phyloP scores from a whole-genome alignment of 2,329 filamentous ascomycete genomes.

The Ophiobolus disseminans region DNA sequence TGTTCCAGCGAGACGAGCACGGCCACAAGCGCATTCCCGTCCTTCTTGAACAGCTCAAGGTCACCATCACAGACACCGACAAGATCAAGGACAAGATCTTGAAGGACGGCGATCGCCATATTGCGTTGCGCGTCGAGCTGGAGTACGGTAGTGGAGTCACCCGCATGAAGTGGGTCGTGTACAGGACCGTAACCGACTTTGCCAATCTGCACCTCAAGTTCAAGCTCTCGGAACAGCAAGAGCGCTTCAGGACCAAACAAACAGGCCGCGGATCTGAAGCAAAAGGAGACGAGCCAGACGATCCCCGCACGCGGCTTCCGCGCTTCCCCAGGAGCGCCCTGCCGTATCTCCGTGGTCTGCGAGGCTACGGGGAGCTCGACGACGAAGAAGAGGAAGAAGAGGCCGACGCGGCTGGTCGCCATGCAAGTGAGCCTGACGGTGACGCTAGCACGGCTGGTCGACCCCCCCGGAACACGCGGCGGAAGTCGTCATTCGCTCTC shows the following conservation, averaged over 20 bases:
- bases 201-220: slow-evolving; percentile 93
- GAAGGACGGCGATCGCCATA: slow-evolving; percentile 67
- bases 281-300: slow-evolving; percentile 62
- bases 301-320: slow-evolving; percentile 76
- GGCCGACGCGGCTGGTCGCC: slow-evolving; percentile 58
- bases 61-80: slow-evolving; percentile 83
- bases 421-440: slow-evolving; percentile 65
- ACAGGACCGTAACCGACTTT: slow-evolving; percentile 86
- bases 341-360: slow-evolving; percentile 83
- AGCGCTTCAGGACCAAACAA: slow-evolving; percentile 75
- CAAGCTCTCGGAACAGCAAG: slow-evolving; percentile 82
- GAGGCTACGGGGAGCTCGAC: slow-evolving; percentile 64
- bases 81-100: slow-evolving; percentile 25
- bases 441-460: slow-evolving; percentile 74
- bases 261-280: slow-evolving; percentile 22
- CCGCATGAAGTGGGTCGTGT: slow-evolving; percentile 95
- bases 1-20: slow-evolving; percentile 97
- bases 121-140: slow-evolving; percentile 87
- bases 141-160: slow-evolving; percentile 97
- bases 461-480: slow-evolving; percentile 58
- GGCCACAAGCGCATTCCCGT: slow-evolving; percentile 95
- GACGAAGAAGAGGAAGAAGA: slow-evolving; percentile 80
- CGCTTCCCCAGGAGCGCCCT: slow-evolving; percentile 89
- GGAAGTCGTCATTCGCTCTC: slow-evolving; percentile 64
- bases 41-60: slow-evolving; percentile 90